Base-by-base conservation (phyloP, 345 rosid genomes). In the Luvunga scandens region DNA sequence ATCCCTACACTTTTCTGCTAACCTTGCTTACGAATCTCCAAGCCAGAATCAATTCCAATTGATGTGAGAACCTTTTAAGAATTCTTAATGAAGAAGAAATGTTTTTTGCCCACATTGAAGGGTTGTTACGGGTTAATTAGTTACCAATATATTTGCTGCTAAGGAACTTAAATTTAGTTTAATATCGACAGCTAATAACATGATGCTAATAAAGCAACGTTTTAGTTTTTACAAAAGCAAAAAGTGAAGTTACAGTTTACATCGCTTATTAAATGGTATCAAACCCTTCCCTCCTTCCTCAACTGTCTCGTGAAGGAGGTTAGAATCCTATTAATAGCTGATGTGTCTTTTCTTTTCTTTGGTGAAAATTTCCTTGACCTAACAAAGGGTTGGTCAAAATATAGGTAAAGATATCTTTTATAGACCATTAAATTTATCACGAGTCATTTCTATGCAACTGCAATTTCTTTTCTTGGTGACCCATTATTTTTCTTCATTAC, bases 1-100 rank as follows among this genome's bases (percentile, higher is more conserved):
- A 27, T 69, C 50, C 36, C 73, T 12, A 6, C 6, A 4, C 21
- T 16, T 45, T 45, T 69, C 10, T 5, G 24, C 16, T 14, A 7
- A 4, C 22, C 48, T 9, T 67, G 71, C 45, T 34, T 36, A 22
- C 27, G 22, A 34, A 22, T 66, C 45, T 66, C n/a, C 27, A 36
- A 66, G 2, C 13, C 27, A 36, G 18, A 67, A 67, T 36, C 71
- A 67, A 39, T 9, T n/a, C 42, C 45, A 10, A 24, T 5, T 39
- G 55, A 39, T 39, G 31, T 68, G 72, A n/a, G 72, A 24, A 68
- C 72, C 10, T 67, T 39, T 68, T 6, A 66, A 50, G 38, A 70
- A 8, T 50, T 12, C 74, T 50, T 71, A 0, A 19, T 30, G 39
- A 71, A 30, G 59, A 71, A 28, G 74, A 28, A 71, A 8, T 71